Conservation (phyloP, 2,329 filamentous ascomycete genomes). For the Aurifilum marmelostoma region DNA sequence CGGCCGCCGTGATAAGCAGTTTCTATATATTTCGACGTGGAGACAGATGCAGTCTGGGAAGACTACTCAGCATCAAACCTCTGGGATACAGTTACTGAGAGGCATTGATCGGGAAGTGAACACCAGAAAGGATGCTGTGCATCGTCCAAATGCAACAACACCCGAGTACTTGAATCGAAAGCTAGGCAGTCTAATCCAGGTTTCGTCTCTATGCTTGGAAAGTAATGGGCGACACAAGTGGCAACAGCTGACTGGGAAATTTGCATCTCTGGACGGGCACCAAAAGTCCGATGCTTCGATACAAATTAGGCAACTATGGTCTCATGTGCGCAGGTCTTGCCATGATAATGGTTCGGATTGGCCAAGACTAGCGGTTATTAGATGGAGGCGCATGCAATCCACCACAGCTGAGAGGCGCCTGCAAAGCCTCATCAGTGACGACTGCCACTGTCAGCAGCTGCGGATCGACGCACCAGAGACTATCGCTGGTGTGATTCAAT, state of each 20-base stretch:
- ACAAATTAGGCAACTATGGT: too few species aligned
- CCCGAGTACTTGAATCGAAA: neutral
- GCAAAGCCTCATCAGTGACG: conserved; percentile 16
- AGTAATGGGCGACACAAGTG: neutral
- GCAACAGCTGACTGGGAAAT: neutral
- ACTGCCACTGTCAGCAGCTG: neutral
- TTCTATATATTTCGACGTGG: neutral
- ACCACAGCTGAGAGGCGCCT: neutral
- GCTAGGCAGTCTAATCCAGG: neutral
- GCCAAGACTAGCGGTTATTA: neutral
- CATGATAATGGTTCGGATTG: neutral
- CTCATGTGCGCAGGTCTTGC: neutral
- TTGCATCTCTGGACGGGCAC: neutral
- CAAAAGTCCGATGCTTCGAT: neutral
- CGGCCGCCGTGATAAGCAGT: neutral
- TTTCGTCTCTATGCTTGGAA: neutral
- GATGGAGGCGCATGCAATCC: conserved; percentile 6
- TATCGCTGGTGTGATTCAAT: neutral
- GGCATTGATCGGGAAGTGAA: neutral
- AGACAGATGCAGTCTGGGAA: neutral
- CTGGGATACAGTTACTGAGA: neutral
- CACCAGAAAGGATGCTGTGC: neutral
- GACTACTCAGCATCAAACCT: too few species aligned
- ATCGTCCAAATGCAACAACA: neutral
- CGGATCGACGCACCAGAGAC: neutral